Conservation (phyloP, 1,284 basidiomycete species). For the Tilletia setariae region DNA sequence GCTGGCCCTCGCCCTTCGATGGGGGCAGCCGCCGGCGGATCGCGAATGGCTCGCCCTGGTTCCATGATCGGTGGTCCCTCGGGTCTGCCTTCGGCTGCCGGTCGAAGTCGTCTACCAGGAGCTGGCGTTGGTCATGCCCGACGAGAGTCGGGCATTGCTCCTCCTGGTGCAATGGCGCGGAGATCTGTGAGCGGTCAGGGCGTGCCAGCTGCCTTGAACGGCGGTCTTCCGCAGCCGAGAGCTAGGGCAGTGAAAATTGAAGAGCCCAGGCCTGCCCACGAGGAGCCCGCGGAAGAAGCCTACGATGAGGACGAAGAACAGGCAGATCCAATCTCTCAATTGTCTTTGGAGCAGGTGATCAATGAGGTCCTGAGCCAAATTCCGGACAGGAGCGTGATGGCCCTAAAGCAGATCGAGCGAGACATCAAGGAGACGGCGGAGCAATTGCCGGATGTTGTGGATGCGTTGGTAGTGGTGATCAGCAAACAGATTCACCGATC, state of each 20-base stretch:
- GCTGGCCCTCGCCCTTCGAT: slow-evolving; percentile 20
- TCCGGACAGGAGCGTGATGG: slow-evolving; percentile 79
- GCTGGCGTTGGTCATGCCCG: slow-evolving; percentile 20
- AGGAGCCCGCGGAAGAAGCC: slow-evolving; percentile 13
- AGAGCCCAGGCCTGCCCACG: slow-evolving; percentile 14
- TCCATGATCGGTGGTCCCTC: slow-evolving; percentile 9
- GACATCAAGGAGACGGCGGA: slow-evolving; percentile 36
- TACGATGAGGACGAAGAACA: slow-evolving; percentile 29
- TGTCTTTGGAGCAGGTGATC: slow-evolving; percentile 39
- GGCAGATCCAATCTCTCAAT: slow-evolving; percentile 13
- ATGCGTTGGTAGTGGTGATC: slow-evolving; percentile 60
- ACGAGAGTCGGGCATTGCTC: slow-evolving; percentile 28
- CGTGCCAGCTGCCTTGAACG: neutral
- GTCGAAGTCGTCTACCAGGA: slow-evolving; percentile 25
- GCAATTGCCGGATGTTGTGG: slow-evolving; percentile 50
- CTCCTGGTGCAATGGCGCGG: slow-evolving; percentile 14
- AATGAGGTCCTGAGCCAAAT: slow-evolving; percentile 72
- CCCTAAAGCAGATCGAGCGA: slow-evolving; percentile 69
- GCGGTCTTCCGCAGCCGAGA: neutral
- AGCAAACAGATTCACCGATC: slow-evolving; percentile 39
- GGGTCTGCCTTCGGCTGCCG: neutral
- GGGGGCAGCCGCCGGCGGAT: neutral
- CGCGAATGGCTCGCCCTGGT: neutral
- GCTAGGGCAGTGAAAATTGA: neutral
- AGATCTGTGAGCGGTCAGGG: neutral